Percentiles rank a stretch among this genome's conserved stretches.
Evolutionary conservation across 2,329 filamentous ascomycete species (phyloP).

Genomic region (Daldinia eschscholtzii): DNA sequence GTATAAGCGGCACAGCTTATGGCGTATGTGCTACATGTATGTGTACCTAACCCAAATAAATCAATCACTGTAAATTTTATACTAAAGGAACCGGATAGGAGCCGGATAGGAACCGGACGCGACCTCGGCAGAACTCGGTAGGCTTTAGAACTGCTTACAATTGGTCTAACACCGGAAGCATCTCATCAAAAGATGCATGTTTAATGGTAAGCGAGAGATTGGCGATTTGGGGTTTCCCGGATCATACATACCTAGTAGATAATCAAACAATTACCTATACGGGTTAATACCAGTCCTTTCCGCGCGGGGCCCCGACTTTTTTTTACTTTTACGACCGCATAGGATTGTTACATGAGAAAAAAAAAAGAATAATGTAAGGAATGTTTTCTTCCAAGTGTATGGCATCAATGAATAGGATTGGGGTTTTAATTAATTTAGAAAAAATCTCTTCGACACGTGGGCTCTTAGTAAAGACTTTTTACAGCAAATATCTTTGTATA

Average conservation of each 20-base stretch:
- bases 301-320: constrained; percentile 18
- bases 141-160: background rate
- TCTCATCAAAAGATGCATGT: background rate
- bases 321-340: background rate
- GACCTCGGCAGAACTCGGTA: constrained; percentile 5
- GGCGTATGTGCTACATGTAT: background rate
- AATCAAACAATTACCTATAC: constrained; percentile 1
- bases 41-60: background rate
- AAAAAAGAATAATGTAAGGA: constrained; percentile 3
- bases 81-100: background rate
- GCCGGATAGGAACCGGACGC: background rate
- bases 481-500: constrained; percentile 14
- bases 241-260: too few species aligned
- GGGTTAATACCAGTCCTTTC: constrained; percentile 8
- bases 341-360: constrained; percentile 24
- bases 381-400: background rate
- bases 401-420: background rate
- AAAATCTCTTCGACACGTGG: constrained; percentile 31
- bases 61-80: too few species aligned
- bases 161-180: background rate
- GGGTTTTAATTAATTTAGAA: constrained; percentile 9
- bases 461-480: constrained; percentile 12
- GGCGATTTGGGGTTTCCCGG: constrained; percentile 3
- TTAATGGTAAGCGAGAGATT: constrained; percentile 1
- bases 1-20: background rate